Percentiles rank a stretch among this genome's conserved stretches.
Conservation (phyloP, 2,329 filamentous ascomycete species). For the Ophiocordyceps camponoti-leonardi region DNA sequence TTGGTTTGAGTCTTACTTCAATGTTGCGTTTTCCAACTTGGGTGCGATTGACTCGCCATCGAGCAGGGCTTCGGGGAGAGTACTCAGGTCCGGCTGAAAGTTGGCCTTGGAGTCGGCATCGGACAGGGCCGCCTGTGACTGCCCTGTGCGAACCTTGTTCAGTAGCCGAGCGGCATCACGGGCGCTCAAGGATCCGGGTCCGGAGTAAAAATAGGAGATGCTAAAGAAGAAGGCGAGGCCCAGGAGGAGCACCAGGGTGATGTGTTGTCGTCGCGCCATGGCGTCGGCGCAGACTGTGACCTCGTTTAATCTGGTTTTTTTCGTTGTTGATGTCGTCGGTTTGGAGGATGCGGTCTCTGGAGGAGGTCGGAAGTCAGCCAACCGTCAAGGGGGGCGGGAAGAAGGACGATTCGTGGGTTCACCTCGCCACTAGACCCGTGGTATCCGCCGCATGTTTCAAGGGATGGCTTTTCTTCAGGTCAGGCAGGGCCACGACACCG, state of each 20-base stretch:
- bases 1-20: constrained; percentile 36
- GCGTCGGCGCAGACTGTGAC: neutral
- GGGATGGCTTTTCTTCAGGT: neutral
- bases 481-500: neutral
- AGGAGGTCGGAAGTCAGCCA: neutral
- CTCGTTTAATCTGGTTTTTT: neutral
- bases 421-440: neutral
- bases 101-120: constrained; percentile 8
- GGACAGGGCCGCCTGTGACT: constrained; percentile 6
- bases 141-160: constrained; percentile 2
- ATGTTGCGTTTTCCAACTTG: constrained; percentile 67
- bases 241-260: constrained; percentile 35
- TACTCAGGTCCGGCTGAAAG: constrained; percentile 21
- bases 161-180: constrained; percentile 5
- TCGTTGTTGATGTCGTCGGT: neutral
- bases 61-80: constrained; percentile 31
- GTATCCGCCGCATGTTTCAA: neutral
- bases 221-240: constrained; percentile 37
- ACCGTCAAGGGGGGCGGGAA: neutral
- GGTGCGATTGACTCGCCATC: constrained; percentile 58
- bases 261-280: constrained; percentile 36
- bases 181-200: constrained; percentile 9
- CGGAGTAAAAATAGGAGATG: constrained; percentile 41
- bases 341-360: neutral
- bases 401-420: neutral